Conservation (phyloP, 2,329 filamentous ascomycete genomes). For the Alternaria triticina region DNA sequence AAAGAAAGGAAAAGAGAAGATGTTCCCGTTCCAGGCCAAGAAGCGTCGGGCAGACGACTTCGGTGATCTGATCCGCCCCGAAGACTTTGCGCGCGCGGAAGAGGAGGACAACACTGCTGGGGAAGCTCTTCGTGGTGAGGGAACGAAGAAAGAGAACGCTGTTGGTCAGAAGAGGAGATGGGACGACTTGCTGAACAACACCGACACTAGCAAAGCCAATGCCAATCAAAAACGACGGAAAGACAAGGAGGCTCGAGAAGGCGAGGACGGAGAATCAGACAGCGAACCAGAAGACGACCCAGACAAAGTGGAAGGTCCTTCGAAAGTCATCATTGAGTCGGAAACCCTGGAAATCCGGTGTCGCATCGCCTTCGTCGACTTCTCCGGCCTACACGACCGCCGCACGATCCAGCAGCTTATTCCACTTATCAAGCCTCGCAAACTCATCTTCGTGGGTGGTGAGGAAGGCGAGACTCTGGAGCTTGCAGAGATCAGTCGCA, state of each 20-base stretch:
- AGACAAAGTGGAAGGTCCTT: slow-evolving; percentile 68
- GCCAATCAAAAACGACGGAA: slow-evolving; percentile 66
- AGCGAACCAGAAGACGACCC: slow-evolving; percentile 59
- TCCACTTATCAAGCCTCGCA: slow-evolving; percentile 89
- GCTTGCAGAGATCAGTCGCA: slow-evolving; percentile 80
- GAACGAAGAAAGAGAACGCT: slow-evolving; percentile 54
- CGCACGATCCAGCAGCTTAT: slow-evolving; percentile 94
- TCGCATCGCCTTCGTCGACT: slow-evolving; percentile 87
- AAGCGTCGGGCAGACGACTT: slow-evolving; percentile 86
- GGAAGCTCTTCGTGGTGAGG: slow-evolving; percentile 63
- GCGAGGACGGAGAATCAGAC: slow-evolving; percentile 50
- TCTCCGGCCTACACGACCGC: slow-evolving; percentile 89
- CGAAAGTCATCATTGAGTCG: slow-evolving; percentile 72
- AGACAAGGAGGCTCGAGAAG: slow-evolving; percentile 39
- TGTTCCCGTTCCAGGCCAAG: slow-evolving; percentile 86
- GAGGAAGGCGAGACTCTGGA: slow-evolving; percentile 73
- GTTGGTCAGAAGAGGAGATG: slow-evolving; percentile 94
- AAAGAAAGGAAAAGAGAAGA: slow-evolving; percentile 89
- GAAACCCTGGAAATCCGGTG: slow-evolving; percentile 72
- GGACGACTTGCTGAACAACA: slow-evolving; percentile 68
- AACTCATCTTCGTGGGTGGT: slow-evolving; percentile 90
- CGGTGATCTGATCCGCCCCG: slow-evolving; percentile 89
- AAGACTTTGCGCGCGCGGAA: slow-evolving; percentile 92
- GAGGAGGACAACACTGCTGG: slow-evolving; percentile 80
- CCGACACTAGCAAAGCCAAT: slow-evolving; percentile 46